Conservation (phyloP, 352 stramenopile genomes). For the Phytopythium aichiense region DNA sequence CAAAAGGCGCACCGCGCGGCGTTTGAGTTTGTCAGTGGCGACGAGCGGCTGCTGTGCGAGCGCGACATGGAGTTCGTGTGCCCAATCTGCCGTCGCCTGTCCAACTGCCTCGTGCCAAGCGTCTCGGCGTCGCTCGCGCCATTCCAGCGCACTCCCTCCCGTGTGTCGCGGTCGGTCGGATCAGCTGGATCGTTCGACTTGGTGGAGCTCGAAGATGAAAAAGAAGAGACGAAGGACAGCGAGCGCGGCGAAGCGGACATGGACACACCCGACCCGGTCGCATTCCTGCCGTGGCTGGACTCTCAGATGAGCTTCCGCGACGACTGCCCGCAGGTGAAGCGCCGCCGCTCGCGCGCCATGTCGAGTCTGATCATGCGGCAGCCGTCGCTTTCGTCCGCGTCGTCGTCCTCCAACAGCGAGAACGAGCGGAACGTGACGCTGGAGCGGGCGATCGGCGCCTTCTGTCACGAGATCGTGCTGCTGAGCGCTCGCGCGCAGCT, state of each 20-base stretch:
- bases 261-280: slow-evolving; percentile 16
- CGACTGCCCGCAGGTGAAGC: slow-evolving; percentile 31
- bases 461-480: slow-evolving; percentile 51
- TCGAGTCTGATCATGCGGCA: slow-evolving; percentile 32
- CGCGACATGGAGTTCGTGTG: slow-evolving; percentile 74
- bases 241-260: slow-evolving; percentile 26
- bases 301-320: slow-evolving; percentile 51
- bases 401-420: slow-evolving; percentile 26
- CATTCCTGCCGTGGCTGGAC: slow-evolving; percentile 47
- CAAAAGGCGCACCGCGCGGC: slow-evolving; percentile 39
- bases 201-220: slow-evolving; percentile 3
- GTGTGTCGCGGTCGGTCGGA: slow-evolving; percentile 6
- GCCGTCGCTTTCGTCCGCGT: slow-evolving; percentile 25
- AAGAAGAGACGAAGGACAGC: slow-evolving; percentile 30
- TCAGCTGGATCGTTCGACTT: slow-evolving; percentile 11
- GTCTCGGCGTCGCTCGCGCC: slow-evolving; percentile 9
- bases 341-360: slow-evolving; percentile 31
- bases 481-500: slow-evolving; percentile 34
- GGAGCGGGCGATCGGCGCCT: slow-evolving; percentile 42
- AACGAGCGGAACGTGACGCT: slow-evolving; percentile 26
- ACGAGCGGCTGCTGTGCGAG: slow-evolving; percentile 65
- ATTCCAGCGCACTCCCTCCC: slow-evolving; percentile 2
- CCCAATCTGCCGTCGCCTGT: slow-evolving; percentile 70
- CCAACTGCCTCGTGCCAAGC: slow-evolving; percentile 64
- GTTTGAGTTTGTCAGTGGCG: slow-evolving; percentile 35